Conservation (phyloP, 495 filamentous ascomycete species). For the Penicillium coprophilum region DNA sequence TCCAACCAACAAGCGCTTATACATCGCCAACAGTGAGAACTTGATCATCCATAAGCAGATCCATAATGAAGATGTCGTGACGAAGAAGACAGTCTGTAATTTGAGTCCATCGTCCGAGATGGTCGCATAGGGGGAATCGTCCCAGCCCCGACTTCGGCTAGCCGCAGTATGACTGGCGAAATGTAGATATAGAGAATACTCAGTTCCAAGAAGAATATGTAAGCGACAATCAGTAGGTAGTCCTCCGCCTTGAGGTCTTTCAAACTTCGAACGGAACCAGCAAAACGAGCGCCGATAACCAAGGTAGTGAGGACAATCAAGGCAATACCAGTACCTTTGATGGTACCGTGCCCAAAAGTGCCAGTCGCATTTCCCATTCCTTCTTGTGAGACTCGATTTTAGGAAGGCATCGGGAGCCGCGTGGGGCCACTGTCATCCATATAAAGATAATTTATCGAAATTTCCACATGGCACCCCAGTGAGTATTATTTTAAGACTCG, state of each 20-base stretch:
- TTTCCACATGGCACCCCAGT: background rate
- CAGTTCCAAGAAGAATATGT: constrained; percentile 33
- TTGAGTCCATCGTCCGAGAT: constrained; percentile 24
- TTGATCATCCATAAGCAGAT: constrained; percentile 49
- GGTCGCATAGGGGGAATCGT: constrained; percentile 18
- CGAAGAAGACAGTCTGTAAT: constrained; percentile 43
- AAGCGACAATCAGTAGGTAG: constrained; percentile 28
- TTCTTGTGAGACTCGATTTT: background rate
- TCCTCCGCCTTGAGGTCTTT: constrained; percentile 32
- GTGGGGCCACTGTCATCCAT: background rate
- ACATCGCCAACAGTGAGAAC: constrained; percentile 45
- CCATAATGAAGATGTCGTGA: constrained; percentile 46
- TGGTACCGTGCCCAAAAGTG: constrained; percentile 14
- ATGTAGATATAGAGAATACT: constrained; percentile 37
- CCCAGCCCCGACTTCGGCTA: constrained; percentile 12
- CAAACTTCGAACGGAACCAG: constrained; percentile 10
- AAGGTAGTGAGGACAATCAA: constrained; percentile 32
- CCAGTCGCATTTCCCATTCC: constrained; percentile 3
- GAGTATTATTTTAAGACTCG: background rate
- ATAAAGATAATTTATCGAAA: constrained; percentile 1
- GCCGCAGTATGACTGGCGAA: constrained; percentile 29
- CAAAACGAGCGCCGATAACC: constrained; percentile 25
- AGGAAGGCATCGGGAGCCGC: background rate
- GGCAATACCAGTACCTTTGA: constrained; percentile 25
- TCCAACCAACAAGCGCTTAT: constrained; percentile 37